Evolutionary conservation across 1,139 yeast genomes (phyloP), one percentile per base, ranked within the genome.

Genomic region (Protomyces lactucae-debilis): DNA sequence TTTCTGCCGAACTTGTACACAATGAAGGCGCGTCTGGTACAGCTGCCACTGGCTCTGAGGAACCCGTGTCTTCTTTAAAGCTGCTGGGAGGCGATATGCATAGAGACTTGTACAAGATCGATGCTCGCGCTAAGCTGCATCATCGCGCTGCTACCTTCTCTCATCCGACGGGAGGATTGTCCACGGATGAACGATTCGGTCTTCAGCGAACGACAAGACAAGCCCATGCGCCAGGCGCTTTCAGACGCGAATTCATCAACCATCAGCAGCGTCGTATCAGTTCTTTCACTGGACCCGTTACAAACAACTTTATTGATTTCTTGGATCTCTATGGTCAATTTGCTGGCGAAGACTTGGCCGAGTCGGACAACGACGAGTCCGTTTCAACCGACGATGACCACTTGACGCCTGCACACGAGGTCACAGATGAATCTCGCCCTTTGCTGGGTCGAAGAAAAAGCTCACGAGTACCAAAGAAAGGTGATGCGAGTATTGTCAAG

Each of bases 291-390:
- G 65, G 68, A 0, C 64, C 69, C 2, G 79, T 90, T 67, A 87
- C 97, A 0, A 81, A 86, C 45, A 92, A 92, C 73, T 91, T 93
- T 72, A 85, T 91, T 67, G 97, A 92, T 75, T 92, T 91, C 72
- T 77, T 92, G 64, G 83, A 92, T 52, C 78, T 93, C 37, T 93
- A 93, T 74, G 97, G 97, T 23, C 97, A 92, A 75, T 93, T 92
- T 77, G 98, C 98, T 0, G 98, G 99, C 70, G 97, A 92, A 76
- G 93, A 92, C 71, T 79, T 93, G 61, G 85, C 84, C 66, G 92
- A 87, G 23, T 90, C 84, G 14, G 83, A 79, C 25, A 82, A 77
- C 1, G 73, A 70, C 9, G 70, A 70, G 3, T 75, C 71, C 5
- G 73, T 67, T 3, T 73, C 66, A 43, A 72, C 70, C 35, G 74